Conservation (phyloP, 208 protist genomes). For the Trypanosoma grayi region DNA sequence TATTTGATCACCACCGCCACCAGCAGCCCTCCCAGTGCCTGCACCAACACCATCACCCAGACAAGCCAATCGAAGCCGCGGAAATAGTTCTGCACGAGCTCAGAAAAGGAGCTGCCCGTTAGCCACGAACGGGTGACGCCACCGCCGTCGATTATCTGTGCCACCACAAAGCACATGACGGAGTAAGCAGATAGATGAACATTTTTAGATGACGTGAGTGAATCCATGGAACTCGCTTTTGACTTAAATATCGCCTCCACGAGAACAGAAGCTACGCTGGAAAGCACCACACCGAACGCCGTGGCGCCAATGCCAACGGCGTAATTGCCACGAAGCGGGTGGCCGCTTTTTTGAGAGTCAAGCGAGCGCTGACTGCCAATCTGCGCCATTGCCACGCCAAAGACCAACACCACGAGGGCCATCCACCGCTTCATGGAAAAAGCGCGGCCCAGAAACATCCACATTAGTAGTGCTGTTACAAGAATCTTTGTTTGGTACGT, state of each 20-base stretch:
- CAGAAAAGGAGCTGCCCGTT: not conserved
- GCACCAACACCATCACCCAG: slow-evolving; percentile 57
- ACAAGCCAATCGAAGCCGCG: slow-evolving; percentile 46
- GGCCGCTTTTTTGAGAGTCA: not conserved
- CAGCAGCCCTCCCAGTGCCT: slow-evolving; percentile 53
- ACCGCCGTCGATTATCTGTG: not conserved
- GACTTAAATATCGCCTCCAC: slow-evolving; percentile 63
- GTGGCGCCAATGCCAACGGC: slow-evolving; percentile 35
- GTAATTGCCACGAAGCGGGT: not conserved
- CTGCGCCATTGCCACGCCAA: slow-evolving; percentile 45
- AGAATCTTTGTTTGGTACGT: slow-evolving; percentile 60
- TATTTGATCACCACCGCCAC: slow-evolving; percentile 68
- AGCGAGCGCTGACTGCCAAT: slow-evolving; percentile 2
- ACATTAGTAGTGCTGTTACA: slow-evolving; percentile 46
- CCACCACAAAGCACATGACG: slow-evolving; percentile 12
- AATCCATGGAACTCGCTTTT: slow-evolving; percentile 31
- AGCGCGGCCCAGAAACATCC: slow-evolving; percentile 21
- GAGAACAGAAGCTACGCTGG: slow-evolving; percentile 53
- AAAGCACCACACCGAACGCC: slow-evolving; percentile 32
- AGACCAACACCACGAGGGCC: slow-evolving; percentile 35
- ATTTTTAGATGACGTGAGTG: slow-evolving; percentile 18
- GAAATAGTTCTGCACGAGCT: slow-evolving; percentile 31
- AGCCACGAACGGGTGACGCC: not conserved
- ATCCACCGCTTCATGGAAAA: slow-evolving; percentile 49
- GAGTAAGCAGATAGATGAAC: slow-evolving; percentile 28